phyloP scores from a whole-genome alignment of 2,329 filamentous ascomycete genomes.

The Rosellinia necatrix region DNA sequence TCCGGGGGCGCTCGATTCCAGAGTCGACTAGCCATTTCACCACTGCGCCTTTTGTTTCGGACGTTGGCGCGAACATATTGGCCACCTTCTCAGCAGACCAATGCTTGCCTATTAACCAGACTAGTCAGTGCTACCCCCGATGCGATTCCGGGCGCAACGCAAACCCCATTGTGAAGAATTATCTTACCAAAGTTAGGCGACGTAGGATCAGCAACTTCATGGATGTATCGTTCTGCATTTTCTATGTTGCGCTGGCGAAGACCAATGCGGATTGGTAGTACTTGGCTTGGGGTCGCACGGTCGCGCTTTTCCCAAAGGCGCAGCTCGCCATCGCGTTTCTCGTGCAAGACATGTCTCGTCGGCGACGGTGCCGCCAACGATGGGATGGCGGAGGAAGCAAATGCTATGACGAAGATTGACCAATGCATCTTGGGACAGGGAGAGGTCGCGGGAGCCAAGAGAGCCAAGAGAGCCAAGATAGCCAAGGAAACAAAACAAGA shows the following conservation, averaged over 20 bases:
- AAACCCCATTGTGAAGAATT: not conserved
- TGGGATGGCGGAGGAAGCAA: conserved; percentile 18
- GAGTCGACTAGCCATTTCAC: conserved; percentile 57
- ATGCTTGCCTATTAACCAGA: conserved; percentile 38
- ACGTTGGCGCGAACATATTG: conserved; percentile 48
- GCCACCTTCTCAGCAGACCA: conserved; percentile 50
- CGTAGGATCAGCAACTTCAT: conserved; percentile 49
- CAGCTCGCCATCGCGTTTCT: conserved; percentile 26
- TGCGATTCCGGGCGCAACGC: too few relatives aligned
- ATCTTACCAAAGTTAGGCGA: conserved; percentile 50
- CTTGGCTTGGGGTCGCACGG: conserved; percentile 18
- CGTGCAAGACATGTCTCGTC: conserved; percentile 24
- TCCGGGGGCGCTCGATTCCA: conserved; percentile 53
- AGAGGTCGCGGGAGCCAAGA: conserved; percentile 2
- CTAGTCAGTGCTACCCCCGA: not conserved
- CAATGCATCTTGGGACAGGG: conserved; percentile 24
- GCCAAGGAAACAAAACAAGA: conserved; percentile 10
- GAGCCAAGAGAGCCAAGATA: conserved; percentile 21
- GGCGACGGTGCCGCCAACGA: conserved; percentile 22
- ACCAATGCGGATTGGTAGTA: conserved; percentile 49
- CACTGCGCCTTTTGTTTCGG: conserved; percentile 54
- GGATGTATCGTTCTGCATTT: conserved; percentile 49
- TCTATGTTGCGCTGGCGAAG: conserved; percentile 53
- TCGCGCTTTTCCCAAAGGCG: conserved; percentile 30
- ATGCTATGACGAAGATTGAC: conserved; percentile 18